A percentile compares a stretch with the other conserved stretches of the same genome.
phyloP scores from a whole-genome alignment of 2,329 filamentous ascomycete genomes.

The Verruconis gallopava region DNA sequence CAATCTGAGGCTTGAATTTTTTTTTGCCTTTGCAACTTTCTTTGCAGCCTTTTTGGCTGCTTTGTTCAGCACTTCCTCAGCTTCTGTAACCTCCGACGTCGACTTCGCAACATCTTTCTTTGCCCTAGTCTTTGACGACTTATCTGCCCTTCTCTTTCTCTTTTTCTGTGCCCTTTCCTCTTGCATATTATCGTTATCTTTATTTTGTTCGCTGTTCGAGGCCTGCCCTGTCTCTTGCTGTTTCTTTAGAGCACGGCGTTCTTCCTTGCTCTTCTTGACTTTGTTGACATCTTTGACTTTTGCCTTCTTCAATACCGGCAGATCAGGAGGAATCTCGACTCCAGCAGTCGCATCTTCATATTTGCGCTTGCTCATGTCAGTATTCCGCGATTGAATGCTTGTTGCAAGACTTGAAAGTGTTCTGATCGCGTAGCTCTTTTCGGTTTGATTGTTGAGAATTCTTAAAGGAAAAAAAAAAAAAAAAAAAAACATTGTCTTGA shows the following conservation, averaged over 20 bases:
- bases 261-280: slow-evolving; percentile 15
- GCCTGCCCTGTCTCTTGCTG: slow-evolving; percentile 7
- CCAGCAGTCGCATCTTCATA: neutral
- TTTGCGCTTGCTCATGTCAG: slow-evolving; percentile 7
- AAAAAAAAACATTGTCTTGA: neutral
- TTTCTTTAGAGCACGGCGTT: slow-evolving; percentile 12
- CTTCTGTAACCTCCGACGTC: slow-evolving; percentile 15
- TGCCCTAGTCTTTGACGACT: slow-evolving; percentile 7
- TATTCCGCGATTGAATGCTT: neutral
- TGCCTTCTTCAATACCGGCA: slow-evolving; percentile 23
- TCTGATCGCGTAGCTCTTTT: too few relatives aligned
- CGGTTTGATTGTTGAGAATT: too few relatives aligned
- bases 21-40: slow-evolving; percentile 17
- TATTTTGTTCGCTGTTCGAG: neutral
- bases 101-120: slow-evolving; percentile 22
- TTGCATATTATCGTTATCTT: neutral
- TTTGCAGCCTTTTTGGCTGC: slow-evolving; percentile 21
- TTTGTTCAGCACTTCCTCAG: slow-evolving; percentile 13
- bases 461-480: too few relatives aligned
- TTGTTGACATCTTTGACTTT: slow-evolving; percentile 20
- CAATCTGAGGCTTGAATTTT: slow-evolving; percentile 8
- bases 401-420: too few relatives aligned
- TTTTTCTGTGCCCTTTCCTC: slow-evolving; percentile 5
- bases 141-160: slow-evolving; percentile 3
- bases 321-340: neutral